Conservation (phyloP, 2,329 filamentous ascomycete species). For the Nigrograna mackinnonii region DNA sequence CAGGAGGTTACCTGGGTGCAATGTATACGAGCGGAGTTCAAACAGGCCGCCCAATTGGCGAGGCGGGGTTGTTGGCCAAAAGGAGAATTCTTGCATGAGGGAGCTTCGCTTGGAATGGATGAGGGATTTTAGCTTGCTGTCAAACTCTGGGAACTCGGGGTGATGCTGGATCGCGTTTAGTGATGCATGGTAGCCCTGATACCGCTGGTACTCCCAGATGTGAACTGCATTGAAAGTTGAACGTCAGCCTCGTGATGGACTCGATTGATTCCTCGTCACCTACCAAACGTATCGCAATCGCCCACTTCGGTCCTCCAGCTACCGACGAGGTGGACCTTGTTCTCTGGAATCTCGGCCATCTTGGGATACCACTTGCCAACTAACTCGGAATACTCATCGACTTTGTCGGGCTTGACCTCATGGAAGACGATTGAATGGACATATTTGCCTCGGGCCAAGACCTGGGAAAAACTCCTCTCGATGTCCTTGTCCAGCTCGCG, state of each 20-base stretch:
- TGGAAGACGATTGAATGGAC: slow-evolving; percentile 98
- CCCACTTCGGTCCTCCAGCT: slow-evolving; percentile 99
- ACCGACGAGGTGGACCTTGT: slow-evolving; percentile 94
- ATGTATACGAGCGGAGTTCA: slow-evolving; percentile 93
- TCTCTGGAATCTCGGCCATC: slow-evolving; percentile 81
- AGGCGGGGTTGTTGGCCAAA: slow-evolving; percentile 95
- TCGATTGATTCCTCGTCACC: slow-evolving; percentile 22
- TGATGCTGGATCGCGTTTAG: slow-evolving; percentile 82
- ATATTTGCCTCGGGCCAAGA: slow-evolving; percentile 94
- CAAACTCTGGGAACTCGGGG: slow-evolving; percentile 82
- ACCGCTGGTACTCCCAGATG: slow-evolving; percentile 99
- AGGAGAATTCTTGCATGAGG: slow-evolving; percentile 99
- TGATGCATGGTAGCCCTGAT: slow-evolving; percentile 92
- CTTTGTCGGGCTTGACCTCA: slow-evolving; percentile 91
- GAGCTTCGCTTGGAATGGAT: slow-evolving; percentile 85
- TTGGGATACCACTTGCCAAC: slow-evolving; percentile 91
- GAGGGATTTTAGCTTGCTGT: slow-evolving; percentile 80
- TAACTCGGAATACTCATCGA: slow-evolving; percentile 90
- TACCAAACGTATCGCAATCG: slow-evolving; percentile 95
- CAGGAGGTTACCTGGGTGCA: slow-evolving; percentile 91
- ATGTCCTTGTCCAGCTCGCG: slow-evolving; percentile 94
- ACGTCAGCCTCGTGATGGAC: not conserved
- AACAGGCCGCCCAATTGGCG: slow-evolving; percentile 90
- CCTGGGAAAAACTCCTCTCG: slow-evolving; percentile 92
- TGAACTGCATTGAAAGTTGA: slow-evolving; percentile 71